Base-by-base conservation (phyloP, 768 basidiomycete genomes). In the Pisolithus tinctorius region DNA sequence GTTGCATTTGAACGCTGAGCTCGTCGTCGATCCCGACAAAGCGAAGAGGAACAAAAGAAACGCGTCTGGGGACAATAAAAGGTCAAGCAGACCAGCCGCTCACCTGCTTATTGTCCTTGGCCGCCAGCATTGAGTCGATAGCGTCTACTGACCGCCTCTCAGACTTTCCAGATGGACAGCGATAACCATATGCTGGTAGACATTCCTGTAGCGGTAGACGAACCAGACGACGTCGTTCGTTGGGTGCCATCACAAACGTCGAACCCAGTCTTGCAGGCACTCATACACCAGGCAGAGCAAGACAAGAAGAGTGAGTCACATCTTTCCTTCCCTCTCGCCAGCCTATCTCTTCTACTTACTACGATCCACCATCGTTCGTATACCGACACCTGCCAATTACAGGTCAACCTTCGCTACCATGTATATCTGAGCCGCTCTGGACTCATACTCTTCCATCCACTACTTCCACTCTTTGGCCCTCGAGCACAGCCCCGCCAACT, bases 211-310 rank as follows among this genome's bases (percentile, higher is more conserved):
- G 54, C 58, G 16, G 45, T 56, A 16, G 54, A 54, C 4, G 17
- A 52, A 17, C 39, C 27, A 11, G 54, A 54, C 4, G 58, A 41
- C 43, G 58, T 50, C 46, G 61, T 66, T 17, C 48, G 42, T 20
- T 65, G 63, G 64, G 64, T 60, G 1, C 58, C 64, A 6, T 64
- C 63, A 0, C 63, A 65, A 31, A 55, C 52, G 40, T 48, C 61
- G 1, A 60, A 57, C 9, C 64, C 62, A 5, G 64, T 57, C 0
- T 43, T 66, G 26, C 62, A 55, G 16, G 60, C 56, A 0, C 62
- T 65, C 49, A 62, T 65, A 36, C 55, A 30, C 14, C 64, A 65
- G 45, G 63, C 62, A 4, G 64, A 65, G 36, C 56, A 50, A 52
- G 63, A 65, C 43, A 63, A 42, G 34, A 57, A 17, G 31, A 47